Base-by-base conservation (phyloP, 495 filamentous ascomycete species). In the Astrothelium subdiscretum region DNA sequence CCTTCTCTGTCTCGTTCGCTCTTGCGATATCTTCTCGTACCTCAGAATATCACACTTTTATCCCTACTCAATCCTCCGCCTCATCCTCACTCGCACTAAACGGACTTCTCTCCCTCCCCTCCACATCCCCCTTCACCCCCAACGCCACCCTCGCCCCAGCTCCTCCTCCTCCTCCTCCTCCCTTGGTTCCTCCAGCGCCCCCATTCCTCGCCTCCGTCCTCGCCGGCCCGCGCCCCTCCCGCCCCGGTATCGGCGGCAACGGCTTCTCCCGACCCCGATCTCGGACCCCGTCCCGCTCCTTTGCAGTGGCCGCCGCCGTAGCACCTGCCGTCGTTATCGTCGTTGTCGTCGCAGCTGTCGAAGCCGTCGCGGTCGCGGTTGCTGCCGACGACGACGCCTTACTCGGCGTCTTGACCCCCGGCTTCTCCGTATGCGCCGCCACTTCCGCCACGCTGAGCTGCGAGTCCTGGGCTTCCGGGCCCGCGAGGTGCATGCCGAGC, bases 391-490 rank as follows among this genome's bases (percentile, higher is more conserved):
- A 22, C 5, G 43, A 22, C 43, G n/a, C 18, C 20, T 26, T 32
- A 31, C 57, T 59, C 57, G 57, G 57, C 57, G 57, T 59, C 57
- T 35, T 35, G 0, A 59, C 57, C 31, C 57, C 57, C 11, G 57
- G 57, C 57, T 42, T 59, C 35, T 59, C 57, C 57, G 31, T 59
- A 0, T 59, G 57, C 31, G 31, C 31, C 57, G 57, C 57, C 27
- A 59, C 57, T 3, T 12, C 57, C 57, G 57, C 57, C 20, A 59
- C 57, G 35, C 57, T 59, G 57, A 59, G 57, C 35, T 59, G 48
- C 22, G 48, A 54, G 8, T 26, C n/a, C 48, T 54, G 48, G 22
- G 48, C 48, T 0, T 12, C 48, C 0, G 48, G 48, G 48, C 20
- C 24, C 22, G 48, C n/a, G 48, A 54, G 48, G 48, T 54, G 48